These are phyloP conservation scores for Trichosporon sp. DNA, from an alignment of 1,284 basidiomycete species.

Conservation along the genomic window DNA sequence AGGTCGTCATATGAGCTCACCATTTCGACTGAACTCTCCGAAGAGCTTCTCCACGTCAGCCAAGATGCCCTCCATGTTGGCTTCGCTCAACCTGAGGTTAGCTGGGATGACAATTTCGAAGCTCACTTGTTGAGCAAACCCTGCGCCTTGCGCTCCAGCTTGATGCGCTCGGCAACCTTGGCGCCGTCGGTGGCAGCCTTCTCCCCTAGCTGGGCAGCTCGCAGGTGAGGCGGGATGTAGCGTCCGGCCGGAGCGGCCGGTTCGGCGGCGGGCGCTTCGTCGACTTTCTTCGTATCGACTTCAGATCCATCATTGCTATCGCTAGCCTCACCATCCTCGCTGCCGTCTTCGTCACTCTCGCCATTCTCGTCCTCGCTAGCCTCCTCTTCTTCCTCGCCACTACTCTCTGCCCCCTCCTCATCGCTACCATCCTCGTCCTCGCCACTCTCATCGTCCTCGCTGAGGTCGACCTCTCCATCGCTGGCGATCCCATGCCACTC, in stretches of 20 bases:
- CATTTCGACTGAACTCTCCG: constrained; percentile 70
- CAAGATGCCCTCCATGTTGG: constrained; percentile 77
- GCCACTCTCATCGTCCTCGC: constrained; percentile 13
- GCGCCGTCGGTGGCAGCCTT: constrained; percentile 35
- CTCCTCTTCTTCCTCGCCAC: constrained; percentile 11
- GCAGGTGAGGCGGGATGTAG: constrained; percentile 54
- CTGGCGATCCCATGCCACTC: constrained; percentile 8
- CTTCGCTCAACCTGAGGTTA: constrained; percentile 69
- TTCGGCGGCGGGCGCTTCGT: background rate
- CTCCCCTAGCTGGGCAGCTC: constrained; percentile 45
- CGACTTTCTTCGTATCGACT: constrained; percentile 1
- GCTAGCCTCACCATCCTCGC: constrained; percentile 11
- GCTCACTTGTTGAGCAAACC: constrained; percentile 78
- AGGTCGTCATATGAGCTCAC: constrained; percentile 49
- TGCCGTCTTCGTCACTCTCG: constrained; percentile 7
- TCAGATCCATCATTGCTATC: constrained; percentile 15
- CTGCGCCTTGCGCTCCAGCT: constrained; percentile 73
- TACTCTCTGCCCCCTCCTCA: constrained; percentile 6
- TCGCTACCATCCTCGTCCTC: constrained; percentile 3
- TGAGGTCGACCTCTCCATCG: constrained; percentile 5
- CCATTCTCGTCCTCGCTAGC: constrained; percentile 12
- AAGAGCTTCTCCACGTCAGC: constrained; percentile 73
- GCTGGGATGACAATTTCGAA: background rate
- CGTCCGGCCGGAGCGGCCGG: constrained; percentile 18
- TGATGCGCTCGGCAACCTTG: constrained; percentile 56